Base-by-base conservation (phyloP, 345 rosid genomes). In the Carallia pectinifolia region DNA sequence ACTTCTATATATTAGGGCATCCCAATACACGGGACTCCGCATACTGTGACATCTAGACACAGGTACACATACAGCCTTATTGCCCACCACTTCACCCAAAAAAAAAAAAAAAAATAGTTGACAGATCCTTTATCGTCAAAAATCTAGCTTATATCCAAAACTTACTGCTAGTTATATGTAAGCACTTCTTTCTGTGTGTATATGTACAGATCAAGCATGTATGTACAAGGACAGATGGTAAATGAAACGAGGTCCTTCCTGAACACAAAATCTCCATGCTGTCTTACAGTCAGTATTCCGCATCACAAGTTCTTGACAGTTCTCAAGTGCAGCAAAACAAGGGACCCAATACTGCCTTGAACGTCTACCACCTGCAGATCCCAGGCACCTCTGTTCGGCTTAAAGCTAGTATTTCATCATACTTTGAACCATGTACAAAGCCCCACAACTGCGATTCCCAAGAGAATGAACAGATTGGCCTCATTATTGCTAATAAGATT, bases 381-480 rank as follows among this genome's bases (percentile, higher is more conserved):
- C 99, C 96, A 10, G 93, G 88, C 67, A 81, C 85, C 69, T 72
- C 88, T 10, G 70, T 85, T 83, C 80, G 81, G 85, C 92, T 87
- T 59, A 75, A 75, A 70, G 97, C 82, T 58, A 90, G 89, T 33
- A 90, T 72, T 79, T 95, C 99, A 61, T 95, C 99, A 1, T 88
- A 95, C 77, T 84, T 89, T 36, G 99, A 84, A 63, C 86, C 89
- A 73, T 90, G 79, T 3, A 92, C 93, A 75, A 95, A 95, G 27
- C 97, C 96, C 99, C 97, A 92, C 60, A 95, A 78, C 99, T 95
- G 87, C 80, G 71, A 56, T 36, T 19, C 55, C 54, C 19, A 16
- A 61, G n/a, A 58, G 38, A 6, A 30, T 18, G 50, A 9, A 50
- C 39, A 68, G 38, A 54, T 13, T 47, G 58, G 31, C 33, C 18